Percentiles rank a stretch among this genome's conserved stretches.
These are phyloP conservation scores for Nitzschia inconspicua DNA, from an alignment of 108 stramenopile species.

Conservation along the genomic window DNA sequence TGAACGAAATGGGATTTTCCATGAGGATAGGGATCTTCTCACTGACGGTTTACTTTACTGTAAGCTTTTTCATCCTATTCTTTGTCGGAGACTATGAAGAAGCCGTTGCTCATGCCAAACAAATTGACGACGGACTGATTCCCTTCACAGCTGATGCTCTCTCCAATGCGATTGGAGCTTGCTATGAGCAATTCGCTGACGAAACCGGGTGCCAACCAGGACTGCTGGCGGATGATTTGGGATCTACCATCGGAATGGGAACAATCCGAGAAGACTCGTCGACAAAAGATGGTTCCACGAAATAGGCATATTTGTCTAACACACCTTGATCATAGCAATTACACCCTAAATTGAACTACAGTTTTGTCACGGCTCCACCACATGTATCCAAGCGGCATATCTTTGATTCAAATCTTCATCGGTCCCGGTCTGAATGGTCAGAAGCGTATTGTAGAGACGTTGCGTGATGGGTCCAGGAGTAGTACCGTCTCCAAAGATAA, in stretches of 20 bases:
- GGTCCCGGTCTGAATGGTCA: conserved; percentile 11
- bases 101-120: conserved; percentile 43
- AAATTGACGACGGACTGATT: conserved; percentile 12
- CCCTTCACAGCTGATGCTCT: background rate
- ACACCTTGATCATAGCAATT: too few species aligned
- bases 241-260: too few species aligned
- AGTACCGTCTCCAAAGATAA: conserved; percentile 11
- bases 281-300: too few species aligned
- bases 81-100: conserved; percentile 36
- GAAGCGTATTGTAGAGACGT: conserved; percentile 3
- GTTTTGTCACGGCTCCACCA: conserved; percentile 7
- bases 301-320: too few species aligned
- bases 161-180: background rate
- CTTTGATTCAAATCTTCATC: conserved; percentile 5
- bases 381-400: conserved; percentile 9
- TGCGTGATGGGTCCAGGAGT: conserved; percentile 19
- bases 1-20: conserved; percentile 62
- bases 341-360: too few species aligned
- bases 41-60: conserved; percentile 9
- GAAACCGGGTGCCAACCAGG: background rate
- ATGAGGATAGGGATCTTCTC: conserved; percentile 31
- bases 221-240: too few species aligned
- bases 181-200: conserved; percentile 4
- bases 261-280: too few species aligned
- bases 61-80: conserved; percentile 26